These are phyloP conservation scores for Cladophialophora immunda DNA, from an alignment of 2,329 filamentous ascomycete species.

Conservation along the genomic window DNA sequence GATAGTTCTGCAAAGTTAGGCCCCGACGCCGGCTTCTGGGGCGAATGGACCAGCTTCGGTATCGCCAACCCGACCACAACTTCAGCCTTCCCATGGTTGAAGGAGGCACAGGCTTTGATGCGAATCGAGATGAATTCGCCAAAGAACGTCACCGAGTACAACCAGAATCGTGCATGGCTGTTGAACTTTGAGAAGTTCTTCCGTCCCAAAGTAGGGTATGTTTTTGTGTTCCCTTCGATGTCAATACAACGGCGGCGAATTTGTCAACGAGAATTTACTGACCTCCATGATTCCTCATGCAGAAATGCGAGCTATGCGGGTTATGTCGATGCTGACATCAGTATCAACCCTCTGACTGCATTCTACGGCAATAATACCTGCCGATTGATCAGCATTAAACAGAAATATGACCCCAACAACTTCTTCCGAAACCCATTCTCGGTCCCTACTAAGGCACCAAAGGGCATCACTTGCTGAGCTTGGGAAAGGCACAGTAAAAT, in stretches of 20 bases:
- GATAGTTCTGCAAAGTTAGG: not conserved
- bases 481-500: not conserved
- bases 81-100: not conserved
- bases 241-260: not conserved
- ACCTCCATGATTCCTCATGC: not conserved
- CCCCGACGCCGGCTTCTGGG: not conserved
- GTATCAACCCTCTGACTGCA: not conserved
- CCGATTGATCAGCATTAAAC: constrained; percentile 2
- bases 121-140: constrained; percentile 3
- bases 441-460: not conserved
- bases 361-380: constrained; percentile 13
- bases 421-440: constrained; percentile 11
- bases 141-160: not conserved
- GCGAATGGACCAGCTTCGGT: constrained; percentile 6
- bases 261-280: not conserved
- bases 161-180: constrained; percentile 2
- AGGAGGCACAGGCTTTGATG: not conserved
- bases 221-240: not conserved
- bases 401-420: constrained; percentile 5
- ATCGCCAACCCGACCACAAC: not conserved
- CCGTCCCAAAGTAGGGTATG: constrained; percentile 5
- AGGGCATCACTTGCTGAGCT: constrained; percentile 5
- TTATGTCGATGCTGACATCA: constrained; percentile 7
- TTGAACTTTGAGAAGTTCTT: constrained; percentile 10
- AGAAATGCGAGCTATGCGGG: not conserved